Conservation (phyloP, 2,329 filamentous ascomycete genomes). For the Cladosporium cucumerinum region DNA sequence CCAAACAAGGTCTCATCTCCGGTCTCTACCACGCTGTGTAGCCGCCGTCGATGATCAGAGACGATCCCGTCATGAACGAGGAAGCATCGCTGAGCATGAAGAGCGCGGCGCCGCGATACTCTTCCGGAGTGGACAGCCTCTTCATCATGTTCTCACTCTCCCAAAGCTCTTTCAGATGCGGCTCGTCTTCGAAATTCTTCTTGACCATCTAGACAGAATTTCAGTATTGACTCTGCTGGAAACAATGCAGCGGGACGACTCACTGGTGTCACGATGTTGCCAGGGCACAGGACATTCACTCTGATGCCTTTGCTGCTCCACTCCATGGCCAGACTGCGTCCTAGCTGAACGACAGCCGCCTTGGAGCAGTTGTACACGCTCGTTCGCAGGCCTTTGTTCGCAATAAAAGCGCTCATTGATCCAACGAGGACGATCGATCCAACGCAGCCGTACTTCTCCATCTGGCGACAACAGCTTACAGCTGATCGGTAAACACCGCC, state of each 20-base stretch:
- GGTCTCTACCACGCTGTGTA: slow-evolving; percentile 24
- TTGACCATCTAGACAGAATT: slow-evolving; percentile 28
- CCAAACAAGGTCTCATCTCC: background rate
- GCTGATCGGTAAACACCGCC: slow-evolving; percentile 50
- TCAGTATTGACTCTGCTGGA: background rate
- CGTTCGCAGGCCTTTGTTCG: slow-evolving; percentile 42
- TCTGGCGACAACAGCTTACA: slow-evolving; percentile 47
- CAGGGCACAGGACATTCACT: slow-evolving; percentile 34
- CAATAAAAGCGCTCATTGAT: slow-evolving; percentile 50
- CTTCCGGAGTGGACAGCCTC: slow-evolving; percentile 28
- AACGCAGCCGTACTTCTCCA: slow-evolving; percentile 48
- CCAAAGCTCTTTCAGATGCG: slow-evolving; percentile 30
- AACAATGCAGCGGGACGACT: background rate
- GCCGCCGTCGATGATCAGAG: slow-evolving; percentile 31
- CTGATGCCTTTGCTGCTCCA: slow-evolving; percentile 42
- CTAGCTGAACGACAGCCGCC: slow-evolving; percentile 52
- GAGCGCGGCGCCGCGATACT: slow-evolving; percentile 31
- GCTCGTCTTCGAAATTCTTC: slow-evolving; percentile 32
- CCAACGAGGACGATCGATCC: slow-evolving; percentile 51
- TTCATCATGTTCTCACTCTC: slow-evolving; percentile 35
- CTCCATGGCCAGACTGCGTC: slow-evolving; percentile 51
- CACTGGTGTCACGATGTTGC: slow-evolving; percentile 35
- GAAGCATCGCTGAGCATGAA: slow-evolving; percentile 32
- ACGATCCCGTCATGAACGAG: slow-evolving; percentile 29
- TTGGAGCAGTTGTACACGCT: slow-evolving; percentile 53